Evolutionary conservation across 345 rosid genomes (phyloP), one percentile per base, ranked within the genome.

Genomic region (Erodium maritimum): DNA sequence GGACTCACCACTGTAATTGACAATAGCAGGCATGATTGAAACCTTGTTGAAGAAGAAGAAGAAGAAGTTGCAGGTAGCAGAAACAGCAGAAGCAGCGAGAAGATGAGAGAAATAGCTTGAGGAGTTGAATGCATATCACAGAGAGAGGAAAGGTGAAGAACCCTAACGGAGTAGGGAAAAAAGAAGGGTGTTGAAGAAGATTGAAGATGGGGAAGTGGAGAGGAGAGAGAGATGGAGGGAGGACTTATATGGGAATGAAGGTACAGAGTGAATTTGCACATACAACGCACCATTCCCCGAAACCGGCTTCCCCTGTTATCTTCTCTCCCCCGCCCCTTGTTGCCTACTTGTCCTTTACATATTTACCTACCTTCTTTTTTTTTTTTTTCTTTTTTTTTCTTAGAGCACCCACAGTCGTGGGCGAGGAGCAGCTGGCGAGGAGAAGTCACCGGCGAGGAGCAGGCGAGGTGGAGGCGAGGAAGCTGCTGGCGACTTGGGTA

Each of bases 1-100:
- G 23, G 23, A 53, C 79, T 66, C 63, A 79, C 91, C 87, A 65
- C 63, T 50, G 68, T 69, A 76, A 70, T 84, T 84, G 57, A 84
- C 80, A 56, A 84, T 80, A 69, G 87, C 66, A 66, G 85, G 83
- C 90, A 84, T 84, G 80, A 45, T 64, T 69, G 78, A 68, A 64
- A 45, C 62, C 20, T 46, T 42, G 48, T 7, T 42, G 48, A 42
- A 42, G 14, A 9, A 42, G 48, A 29, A 29, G 37, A 29, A 29
- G 5, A 29, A 29, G 37, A 29, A 29, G 37, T 1, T 42, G 48
- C 14, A 10, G 48, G 14, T 11, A 42, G 14, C 48, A 42, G 16
- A 42, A 42, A 14, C 48, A 42, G 14, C 48, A 42, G 14, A 3
- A 42, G 12, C 64, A 42, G 57, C 58, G 54, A 50, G 23, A 54